Conservation (phyloP, 2,329 filamentous ascomycete genomes). For the Talaromyces sp. region DNA sequence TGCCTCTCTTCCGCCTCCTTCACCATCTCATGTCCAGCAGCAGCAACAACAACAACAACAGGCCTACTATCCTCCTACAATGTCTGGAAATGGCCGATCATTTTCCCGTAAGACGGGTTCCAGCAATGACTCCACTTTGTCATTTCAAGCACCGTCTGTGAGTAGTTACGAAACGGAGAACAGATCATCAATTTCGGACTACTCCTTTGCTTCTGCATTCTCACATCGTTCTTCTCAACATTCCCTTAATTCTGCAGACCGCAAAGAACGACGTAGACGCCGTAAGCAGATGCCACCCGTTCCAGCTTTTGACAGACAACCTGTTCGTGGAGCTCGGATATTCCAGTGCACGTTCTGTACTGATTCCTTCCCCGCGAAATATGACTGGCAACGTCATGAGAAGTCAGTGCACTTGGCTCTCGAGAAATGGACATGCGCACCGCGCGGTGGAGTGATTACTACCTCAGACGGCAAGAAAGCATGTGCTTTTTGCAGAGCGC, state of each 20-base stretch:
- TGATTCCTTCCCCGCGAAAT: slow-evolving; percentile 57
- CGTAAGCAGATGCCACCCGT: slow-evolving; percentile 49
- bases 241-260: slow-evolving; percentile 58
- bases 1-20: slow-evolving; percentile 33
- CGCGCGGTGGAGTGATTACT: slow-evolving; percentile 54
- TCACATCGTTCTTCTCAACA: slow-evolving; percentile 56
- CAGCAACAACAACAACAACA: slow-evolving; percentile 29
- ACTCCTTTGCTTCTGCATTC: slow-evolving; percentile 57
- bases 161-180: slow-evolving; percentile 54
- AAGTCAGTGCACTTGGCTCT: slow-evolving; percentile 58
- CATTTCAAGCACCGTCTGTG: slow-evolving; percentile 53
- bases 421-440: slow-evolving; percentile 62
- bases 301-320: slow-evolving; percentile 42
- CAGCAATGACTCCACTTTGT: slow-evolving; percentile 55
- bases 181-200: slow-evolving; percentile 53
- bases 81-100: slow-evolving; percentile 35
- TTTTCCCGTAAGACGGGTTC: slow-evolving; percentile 43
- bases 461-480: slow-evolving; percentile 49
- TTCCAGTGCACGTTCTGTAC: slow-evolving; percentile 61
- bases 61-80: slow-evolving; percentile 24
- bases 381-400: slow-evolving; percentile 61
- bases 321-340: slow-evolving; percentile 45
- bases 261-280: slow-evolving; percentile 59
- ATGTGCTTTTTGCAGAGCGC: slow-evolving; percentile 59
- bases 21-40: slow-evolving; percentile 25